These are phyloP conservation scores for Scheffersomyces titani DNA, from an alignment of 1,139 yeast species.

Conservation along the genomic window DNA sequence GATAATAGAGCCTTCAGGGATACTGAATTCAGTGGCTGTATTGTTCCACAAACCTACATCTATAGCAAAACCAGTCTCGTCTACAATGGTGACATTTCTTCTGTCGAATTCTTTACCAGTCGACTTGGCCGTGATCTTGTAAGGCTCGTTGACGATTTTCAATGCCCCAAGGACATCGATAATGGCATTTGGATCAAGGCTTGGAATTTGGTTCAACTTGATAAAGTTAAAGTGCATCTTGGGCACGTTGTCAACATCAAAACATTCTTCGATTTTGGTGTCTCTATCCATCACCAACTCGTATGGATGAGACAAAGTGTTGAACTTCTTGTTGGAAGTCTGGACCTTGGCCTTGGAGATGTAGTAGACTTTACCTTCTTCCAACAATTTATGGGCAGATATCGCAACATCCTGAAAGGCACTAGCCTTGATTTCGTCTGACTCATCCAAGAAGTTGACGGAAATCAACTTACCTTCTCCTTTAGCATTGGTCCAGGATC, in stretches of 20 bases:
- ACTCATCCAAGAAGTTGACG: constrained; percentile 86
- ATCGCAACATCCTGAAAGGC: constrained; percentile 91
- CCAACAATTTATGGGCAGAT: constrained; percentile 67
- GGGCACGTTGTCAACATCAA: constrained; percentile 70
- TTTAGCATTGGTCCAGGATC: constrained; percentile 82
- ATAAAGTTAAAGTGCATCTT: constrained; percentile 76
- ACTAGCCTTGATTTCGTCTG: constrained; percentile 95
- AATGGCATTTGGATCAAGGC: constrained; percentile 67
- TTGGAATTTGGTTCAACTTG: constrained; percentile 64
- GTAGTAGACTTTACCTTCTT: constrained; percentile 89
- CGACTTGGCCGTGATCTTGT: constrained; percentile 87
- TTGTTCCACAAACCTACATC: constrained; percentile 90
- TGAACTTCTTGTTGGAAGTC: constrained; percentile 83
- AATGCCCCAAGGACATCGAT: constrained; percentile 88
- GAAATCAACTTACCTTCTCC: constrained; percentile 92
- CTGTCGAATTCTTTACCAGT: constrained; percentile 90
- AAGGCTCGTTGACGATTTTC: constrained; percentile 71
- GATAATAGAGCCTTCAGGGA: constrained; percentile 81
- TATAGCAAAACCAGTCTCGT: constrained; percentile 75
- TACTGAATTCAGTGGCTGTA: constrained; percentile 72
- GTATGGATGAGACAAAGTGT: constrained; percentile 83
- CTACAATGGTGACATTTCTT: constrained; percentile 85
- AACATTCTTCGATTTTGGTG: constrained; percentile 71
- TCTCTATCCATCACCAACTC: constrained; percentile 84
- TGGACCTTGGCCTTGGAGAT: constrained; percentile 80